Conservation (phyloP, 345 rosid genomes). For the Pistacia atlantica region DNA sequence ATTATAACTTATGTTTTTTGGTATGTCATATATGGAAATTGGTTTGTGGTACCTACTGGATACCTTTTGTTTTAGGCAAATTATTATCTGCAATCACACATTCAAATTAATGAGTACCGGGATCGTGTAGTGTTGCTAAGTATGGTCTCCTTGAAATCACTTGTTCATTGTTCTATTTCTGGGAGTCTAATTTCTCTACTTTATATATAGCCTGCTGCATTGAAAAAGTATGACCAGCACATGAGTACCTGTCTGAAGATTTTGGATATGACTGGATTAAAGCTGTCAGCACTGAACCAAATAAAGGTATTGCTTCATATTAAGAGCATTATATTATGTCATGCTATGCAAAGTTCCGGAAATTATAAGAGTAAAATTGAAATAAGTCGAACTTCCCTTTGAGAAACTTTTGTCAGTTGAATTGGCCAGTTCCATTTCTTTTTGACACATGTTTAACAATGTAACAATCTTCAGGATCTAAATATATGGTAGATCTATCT, state of each 20-base stretch:
- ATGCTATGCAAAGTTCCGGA: neutral
- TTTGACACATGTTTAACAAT: neutral
- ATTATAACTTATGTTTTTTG: neutral
- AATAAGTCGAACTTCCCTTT: neutral
- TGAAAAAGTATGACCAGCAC: slow-evolving; percentile 64
- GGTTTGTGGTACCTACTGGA: slow-evolving; percentile 1
- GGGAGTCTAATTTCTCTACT: slow-evolving; percentile 12
- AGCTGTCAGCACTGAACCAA: slow-evolving; percentile 84
- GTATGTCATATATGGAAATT: neutral
- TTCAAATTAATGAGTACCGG: slow-evolving; percentile 95
- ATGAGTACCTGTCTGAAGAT: slow-evolving; percentile 80
- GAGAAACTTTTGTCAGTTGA: neutral
- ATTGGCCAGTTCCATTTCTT: neutral
- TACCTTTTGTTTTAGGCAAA: slow-evolving; percentile 54
- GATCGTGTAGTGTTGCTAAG: slow-evolving; percentile 89
- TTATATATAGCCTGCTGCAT: slow-evolving; percentile 66
- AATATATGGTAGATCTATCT: no score
- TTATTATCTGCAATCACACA: slow-evolving; percentile 92
- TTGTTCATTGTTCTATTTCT: neutral
- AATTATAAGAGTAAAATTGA: neutral
- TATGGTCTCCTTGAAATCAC: slow-evolving; percentile 9
- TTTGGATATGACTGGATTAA: slow-evolving; percentile 97
- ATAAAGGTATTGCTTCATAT: slow-evolving; percentile 57
- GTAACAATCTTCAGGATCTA: no score
- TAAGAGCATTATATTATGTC: neutral